These are phyloP conservation scores for Tulasnella calospora DNA, from an alignment of 768 basidiomycete species.

Conservation along the genomic window DNA sequence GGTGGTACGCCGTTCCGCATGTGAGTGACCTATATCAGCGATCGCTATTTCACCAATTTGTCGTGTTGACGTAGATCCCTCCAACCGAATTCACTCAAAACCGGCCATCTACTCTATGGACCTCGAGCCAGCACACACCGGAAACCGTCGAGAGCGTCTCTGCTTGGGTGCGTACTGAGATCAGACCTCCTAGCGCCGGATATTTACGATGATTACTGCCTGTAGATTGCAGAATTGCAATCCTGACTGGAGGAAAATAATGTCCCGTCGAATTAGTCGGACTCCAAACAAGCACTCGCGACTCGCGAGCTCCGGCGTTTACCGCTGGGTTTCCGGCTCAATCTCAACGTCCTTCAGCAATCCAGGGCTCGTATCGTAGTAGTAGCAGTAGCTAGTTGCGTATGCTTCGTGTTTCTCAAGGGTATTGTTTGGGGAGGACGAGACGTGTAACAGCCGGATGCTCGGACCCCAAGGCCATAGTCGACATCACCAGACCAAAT, in stretches of 20 bases:
- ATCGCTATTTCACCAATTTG: too few species aligned
- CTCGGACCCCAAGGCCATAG: background rate
- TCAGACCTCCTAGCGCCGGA: background rate
- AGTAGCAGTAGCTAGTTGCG: background rate
- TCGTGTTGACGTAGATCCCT: too few species aligned
- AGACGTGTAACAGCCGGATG: background rate
- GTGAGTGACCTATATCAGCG: too few species aligned
- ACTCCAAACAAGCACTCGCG: background rate
- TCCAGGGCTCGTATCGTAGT: background rate
- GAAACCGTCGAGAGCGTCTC: background rate
- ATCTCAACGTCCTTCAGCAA: background rate
- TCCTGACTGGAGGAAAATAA: background rate
- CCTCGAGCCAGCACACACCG: background rate
- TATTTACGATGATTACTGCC: background rate
- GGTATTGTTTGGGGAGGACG: background rate
- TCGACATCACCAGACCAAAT: background rate
- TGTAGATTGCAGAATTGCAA: background rate
- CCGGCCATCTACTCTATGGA: too few species aligned
- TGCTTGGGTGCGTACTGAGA: background rate
- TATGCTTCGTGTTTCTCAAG: background rate
- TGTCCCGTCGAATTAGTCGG: background rate
- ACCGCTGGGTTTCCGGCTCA: background rate
- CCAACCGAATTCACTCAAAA: too few species aligned
- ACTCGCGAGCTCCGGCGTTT: background rate
- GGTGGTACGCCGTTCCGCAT: too few species aligned